Conservation (phyloP, 495 filamentous ascomycete genomes). For the Neurospora sp. region DNA sequence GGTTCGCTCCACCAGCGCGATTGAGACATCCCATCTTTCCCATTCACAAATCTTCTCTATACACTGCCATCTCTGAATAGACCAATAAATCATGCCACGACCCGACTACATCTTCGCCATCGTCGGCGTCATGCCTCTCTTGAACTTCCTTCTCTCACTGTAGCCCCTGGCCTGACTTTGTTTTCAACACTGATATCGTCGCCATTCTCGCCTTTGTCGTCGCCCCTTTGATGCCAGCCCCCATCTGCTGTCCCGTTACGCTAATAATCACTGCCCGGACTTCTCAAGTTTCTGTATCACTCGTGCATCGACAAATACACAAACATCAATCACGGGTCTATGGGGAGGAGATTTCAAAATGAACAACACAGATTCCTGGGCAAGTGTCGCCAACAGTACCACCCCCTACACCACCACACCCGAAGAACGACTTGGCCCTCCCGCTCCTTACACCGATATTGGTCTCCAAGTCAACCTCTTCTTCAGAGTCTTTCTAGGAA, state of each 20-base stretch:
- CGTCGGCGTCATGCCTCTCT: background rate
- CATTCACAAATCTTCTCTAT: background rate
- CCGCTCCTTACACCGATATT: conserved; percentile 17
- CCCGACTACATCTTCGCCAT: background rate
- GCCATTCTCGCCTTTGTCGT: background rate
- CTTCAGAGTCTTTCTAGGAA: conserved; percentile 40
- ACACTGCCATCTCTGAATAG: background rate
- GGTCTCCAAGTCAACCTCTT: conserved; percentile 30
- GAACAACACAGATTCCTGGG: background rate
- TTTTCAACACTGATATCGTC: background rate
- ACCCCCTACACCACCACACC: conserved; percentile 14
- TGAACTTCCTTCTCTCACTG: background rate
- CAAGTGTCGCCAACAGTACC: background rate
- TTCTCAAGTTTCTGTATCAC: background rate
- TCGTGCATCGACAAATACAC: background rate
- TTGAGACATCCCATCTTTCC: background rate
- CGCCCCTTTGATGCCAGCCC: background rate
- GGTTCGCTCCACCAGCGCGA: background rate
- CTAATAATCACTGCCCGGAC: background rate
- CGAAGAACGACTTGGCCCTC: conserved; percentile 13
- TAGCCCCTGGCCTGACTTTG: background rate
- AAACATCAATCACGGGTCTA: background rate
- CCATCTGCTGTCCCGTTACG: background rate
- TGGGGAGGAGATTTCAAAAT: background rate
- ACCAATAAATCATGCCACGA: conserved; percentile 3